Evolutionary conservation across 768 basidiomycete genomes (phyloP).

Genomic region (Xerocomus brunneocitrinus): DNA sequence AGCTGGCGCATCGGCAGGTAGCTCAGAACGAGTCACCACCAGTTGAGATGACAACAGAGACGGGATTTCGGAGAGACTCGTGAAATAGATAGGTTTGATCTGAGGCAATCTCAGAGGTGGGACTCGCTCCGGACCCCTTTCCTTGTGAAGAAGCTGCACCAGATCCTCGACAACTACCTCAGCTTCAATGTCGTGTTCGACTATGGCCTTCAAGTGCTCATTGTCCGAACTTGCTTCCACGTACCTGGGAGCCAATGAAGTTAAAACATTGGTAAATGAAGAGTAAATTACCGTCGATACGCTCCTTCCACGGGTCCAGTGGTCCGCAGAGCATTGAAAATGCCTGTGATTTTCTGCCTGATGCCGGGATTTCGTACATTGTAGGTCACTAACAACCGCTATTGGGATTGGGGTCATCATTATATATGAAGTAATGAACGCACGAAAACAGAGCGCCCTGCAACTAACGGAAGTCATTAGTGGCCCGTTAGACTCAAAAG

Average conservation of each 20-base stretch:
- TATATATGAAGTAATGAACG: conserved; percentile 14
- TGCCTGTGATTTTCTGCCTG: conserved; percentile 2
- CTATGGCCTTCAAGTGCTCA: conserved; percentile 11
- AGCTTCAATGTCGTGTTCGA: conserved; percentile 8
- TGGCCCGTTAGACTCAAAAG: background rate
- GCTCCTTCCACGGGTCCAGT: background rate
- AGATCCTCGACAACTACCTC: conserved; percentile 17
- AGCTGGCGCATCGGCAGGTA: conserved; percentile 14
- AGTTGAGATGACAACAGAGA: conserved; percentile 22
- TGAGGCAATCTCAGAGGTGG: background rate
- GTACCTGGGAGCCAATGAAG: background rate
- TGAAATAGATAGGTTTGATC: conserved; percentile 22
- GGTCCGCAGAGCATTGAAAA: conserved; percentile 10
- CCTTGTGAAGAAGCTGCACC: conserved; percentile 22
- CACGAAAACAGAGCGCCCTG: conserved; percentile 44
- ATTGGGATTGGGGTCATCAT: background rate
- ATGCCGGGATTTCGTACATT: conserved; percentile 16
- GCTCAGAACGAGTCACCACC: conserved; percentile 11
- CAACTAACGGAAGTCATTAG: conserved; percentile 35
- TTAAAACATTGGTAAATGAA: background rate
- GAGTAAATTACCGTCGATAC: conserved; percentile 5
- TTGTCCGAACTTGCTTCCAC: background rate
- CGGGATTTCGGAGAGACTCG: conserved; percentile 28
- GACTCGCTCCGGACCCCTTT: background rate
- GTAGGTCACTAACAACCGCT: conserved; percentile 15